Percentiles rank a stretch among this genome's conserved stretches.
These are phyloP conservation scores for Peziza echinospora DNA, from an alignment of 495 filamentous ascomycete genomes.

Conservation along the genomic window DNA sequence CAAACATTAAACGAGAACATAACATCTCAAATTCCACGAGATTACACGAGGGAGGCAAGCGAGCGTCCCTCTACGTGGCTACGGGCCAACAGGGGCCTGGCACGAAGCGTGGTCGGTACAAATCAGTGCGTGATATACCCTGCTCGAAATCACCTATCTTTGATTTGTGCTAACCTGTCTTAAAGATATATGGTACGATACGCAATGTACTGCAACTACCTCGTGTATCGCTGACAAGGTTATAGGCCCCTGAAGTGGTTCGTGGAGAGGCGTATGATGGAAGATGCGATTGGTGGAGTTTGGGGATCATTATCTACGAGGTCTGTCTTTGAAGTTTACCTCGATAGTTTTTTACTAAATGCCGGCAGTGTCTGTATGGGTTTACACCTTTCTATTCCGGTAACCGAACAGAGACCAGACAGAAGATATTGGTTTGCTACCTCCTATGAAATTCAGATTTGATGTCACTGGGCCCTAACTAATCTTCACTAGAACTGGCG, in stretches of 20 bases:
- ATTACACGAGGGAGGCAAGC: background rate
- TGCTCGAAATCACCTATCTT: background rate
- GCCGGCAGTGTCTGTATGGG: conserved; percentile 54
- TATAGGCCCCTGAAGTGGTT: conserved; percentile 72
- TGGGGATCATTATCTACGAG: conserved; percentile 81
- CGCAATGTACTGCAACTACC: background rate
- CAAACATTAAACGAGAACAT: conserved; percentile 1
- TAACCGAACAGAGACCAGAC: conserved; percentile 57
- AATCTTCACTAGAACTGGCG: conserved; percentile 20
- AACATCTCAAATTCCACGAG: background rate
- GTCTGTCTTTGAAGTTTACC: conserved; percentile 17
- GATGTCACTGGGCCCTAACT: background rate
- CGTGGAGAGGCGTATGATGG: conserved; percentile 68
- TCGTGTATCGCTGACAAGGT: background rate
- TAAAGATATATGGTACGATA: background rate
- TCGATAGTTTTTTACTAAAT: too few relatives aligned
- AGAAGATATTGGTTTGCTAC: conserved; percentile 47
- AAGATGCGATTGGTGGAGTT: conserved; percentile 90
- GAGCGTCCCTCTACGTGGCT: background rate
- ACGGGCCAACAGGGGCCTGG: conserved; percentile 24
- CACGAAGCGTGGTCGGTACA: conserved; percentile 77
- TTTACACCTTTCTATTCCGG: conserved; percentile 74
- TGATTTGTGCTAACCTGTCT: background rate
- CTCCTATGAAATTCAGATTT: too few relatives aligned
- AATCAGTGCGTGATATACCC: conserved; percentile 62